Evolutionary conservation across 805 yeast species (phyloP).

Genomic region (Yarrowia osloensis): DNA sequence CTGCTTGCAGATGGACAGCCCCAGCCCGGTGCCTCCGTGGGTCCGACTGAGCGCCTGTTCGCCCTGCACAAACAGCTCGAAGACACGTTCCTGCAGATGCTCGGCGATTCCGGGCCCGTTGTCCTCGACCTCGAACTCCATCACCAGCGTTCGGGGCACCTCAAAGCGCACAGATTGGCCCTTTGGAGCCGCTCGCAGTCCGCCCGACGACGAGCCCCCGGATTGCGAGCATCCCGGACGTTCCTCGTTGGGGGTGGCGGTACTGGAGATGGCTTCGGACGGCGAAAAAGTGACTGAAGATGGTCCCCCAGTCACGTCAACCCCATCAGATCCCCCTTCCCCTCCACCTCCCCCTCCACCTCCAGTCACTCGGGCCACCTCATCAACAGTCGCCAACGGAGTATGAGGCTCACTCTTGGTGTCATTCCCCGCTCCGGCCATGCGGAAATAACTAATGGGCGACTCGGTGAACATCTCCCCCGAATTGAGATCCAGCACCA

Average conservation of each 20-base stretch:
- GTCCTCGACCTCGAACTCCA: slow-evolving; percentile 76
- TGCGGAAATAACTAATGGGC: slow-evolving; percentile 5
- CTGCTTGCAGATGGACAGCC: slow-evolving; percentile 84
- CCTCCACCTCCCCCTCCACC: too few relatives aligned
- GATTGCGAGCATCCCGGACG: neutral
- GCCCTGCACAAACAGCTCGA: slow-evolving; percentile 96
- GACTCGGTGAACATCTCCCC: slow-evolving; percentile 26
- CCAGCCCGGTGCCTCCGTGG: slow-evolving; percentile 90
- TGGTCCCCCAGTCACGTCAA: too few relatives aligned
- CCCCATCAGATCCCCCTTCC: too few relatives aligned
- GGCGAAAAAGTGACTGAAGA: too few relatives aligned
- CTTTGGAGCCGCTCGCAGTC: slow-evolving; percentile 2
- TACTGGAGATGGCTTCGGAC: neutral
- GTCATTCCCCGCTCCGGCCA: too few relatives aligned
- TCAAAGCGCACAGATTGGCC: slow-evolving; percentile 9
- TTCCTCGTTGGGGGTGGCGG: neutral
- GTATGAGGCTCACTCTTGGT: slow-evolving; percentile 15
- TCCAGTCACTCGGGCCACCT: too few relatives aligned
- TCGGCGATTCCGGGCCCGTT: slow-evolving; percentile 92
- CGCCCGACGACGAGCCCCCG: neutral
- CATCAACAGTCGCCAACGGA: slow-evolving; percentile 19
- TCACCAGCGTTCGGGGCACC: slow-evolving; percentile 48
- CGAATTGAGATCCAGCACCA: slow-evolving; percentile 19
- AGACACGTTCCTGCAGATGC: slow-evolving; percentile 75
- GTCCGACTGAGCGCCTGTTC: slow-evolving; percentile 68